Base-by-base conservation (phyloP, 305 asterid species). In the Vinca major region DNA sequence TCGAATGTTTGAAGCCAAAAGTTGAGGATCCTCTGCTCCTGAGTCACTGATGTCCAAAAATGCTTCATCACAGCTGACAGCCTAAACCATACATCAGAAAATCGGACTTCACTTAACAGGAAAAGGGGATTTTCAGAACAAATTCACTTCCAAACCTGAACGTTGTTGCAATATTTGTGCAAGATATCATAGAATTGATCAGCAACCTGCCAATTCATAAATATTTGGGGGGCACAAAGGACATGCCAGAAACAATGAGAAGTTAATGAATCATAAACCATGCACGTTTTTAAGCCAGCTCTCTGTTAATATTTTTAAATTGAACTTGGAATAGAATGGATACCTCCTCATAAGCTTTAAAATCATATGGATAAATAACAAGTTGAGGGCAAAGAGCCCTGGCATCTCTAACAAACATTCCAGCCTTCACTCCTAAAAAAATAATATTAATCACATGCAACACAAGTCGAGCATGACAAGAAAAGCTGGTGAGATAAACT, bases 41-140 rank as follows among this genome's bases (percentile, higher is more conserved):
- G 84, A 83, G 61, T 85, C 96, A 64, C 93, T 84, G 74, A 85
- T 86, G 75, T 93, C 97, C 66, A 93, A 67, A 84, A 91, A 90
- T 69, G 99, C 97, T 82, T 93, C 99, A 73, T 93, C 99, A 75
- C 99, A 93, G 82, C 99, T 93, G 72, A 93, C 89, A 71, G 99
- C 97, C 96, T 93, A 85, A 78, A 82, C 53, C 41, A 53, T 39
- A 72, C 60, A 79, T 71, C 47, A 62, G 68, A 72, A 54, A 75
- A 68, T 63, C 77, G 69, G 71, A 78, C 60, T 56, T 50, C 37
- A 74, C 74, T 55, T 19, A 48, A 63, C 66, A 47, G 6, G 67
- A 51, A 56, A 74, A 13, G 67, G 56, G 16, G 58, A 58, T 72
- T 56, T 57, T 71, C 65, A 73, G 60, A 37, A 73, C 60, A 79